A percentile compares a stretch with the other conserved stretches of the same genome.
Evolutionary conservation across 2,329 filamentous ascomycete species (phyloP).

Genomic region (Sporothrix variecibatus): DNA sequence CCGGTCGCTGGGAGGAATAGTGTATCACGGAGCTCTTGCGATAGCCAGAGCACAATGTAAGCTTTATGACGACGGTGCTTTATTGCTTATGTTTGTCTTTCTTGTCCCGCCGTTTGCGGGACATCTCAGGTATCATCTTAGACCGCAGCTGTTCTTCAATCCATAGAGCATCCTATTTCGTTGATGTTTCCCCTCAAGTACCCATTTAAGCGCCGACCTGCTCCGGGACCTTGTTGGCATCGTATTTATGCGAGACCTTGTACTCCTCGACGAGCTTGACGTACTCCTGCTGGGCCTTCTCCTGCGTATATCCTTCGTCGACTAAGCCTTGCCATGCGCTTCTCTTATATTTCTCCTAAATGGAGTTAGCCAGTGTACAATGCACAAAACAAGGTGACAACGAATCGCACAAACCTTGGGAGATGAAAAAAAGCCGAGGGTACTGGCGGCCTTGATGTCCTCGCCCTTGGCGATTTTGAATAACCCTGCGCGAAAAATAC

Average conservation of each 20-base stretch:
- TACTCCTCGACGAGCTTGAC: slow-evolving; percentile 70
- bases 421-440: slow-evolving; percentile 67
- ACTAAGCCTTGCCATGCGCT: slow-evolving; percentile 72
- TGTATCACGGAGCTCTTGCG: background rate
- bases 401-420: slow-evolving; percentile 55
- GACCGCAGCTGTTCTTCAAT: background rate
- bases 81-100: background rate
- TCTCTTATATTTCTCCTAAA: slow-evolving; percentile 77
- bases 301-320: slow-evolving; percentile 61
- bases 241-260: slow-evolving; percentile 69
- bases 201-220: slow-evolving; percentile 44
- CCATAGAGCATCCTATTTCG: background rate
- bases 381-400: background rate
- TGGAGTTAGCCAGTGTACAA: slow-evolving; percentile 6
- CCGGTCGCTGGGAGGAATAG: slow-evolving; percentile 39
- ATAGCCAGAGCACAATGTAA: background rate
- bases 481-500: slow-evolving; percentile 47
- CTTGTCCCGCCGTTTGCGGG: background rate
- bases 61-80: background rate
- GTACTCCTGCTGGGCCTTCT: slow-evolving; percentile 75
- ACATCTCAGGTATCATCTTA: background rate
- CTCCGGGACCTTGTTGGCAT: slow-evolving; percentile 65
- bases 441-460: slow-evolving; percentile 56
- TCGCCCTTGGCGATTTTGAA: slow-evolving; percentile 62
- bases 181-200: slow-evolving; percentile 8